These are phyloP conservation scores for Paramecium caudatum DNA, from an alignment of 73 alveolate species.

Conservation along the genomic window DNA sequence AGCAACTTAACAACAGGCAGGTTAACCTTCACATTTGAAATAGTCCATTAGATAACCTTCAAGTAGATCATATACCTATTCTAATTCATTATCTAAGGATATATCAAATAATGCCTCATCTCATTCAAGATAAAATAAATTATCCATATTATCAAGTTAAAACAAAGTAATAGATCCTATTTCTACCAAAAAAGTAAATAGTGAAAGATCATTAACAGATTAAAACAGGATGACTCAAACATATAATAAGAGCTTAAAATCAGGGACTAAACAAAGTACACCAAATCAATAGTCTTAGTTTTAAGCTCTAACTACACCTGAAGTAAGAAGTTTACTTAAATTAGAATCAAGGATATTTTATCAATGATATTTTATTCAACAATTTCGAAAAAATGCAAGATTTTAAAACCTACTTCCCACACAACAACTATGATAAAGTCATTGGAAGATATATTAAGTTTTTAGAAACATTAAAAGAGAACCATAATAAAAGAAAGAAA, in stretches of 20 bases:
- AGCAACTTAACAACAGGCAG: neutral
- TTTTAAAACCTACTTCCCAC: slow-evolving; percentile 7
- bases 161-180: neutral
- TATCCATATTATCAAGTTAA: slow-evolving; percentile 7
- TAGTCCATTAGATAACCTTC: slow-evolving; percentile 31
- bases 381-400: slow-evolving; percentile 55
- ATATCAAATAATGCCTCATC: slow-evolving; percentile 34
- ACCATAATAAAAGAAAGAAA: neutral
- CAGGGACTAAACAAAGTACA: slow-evolving; percentile 37
- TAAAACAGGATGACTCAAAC: neutral
- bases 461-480: neutral
- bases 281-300: slow-evolving; percentile 46
- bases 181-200: neutral
- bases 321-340: neutral
- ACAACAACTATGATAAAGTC: slow-evolving; percentile 25
- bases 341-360: slow-evolving; percentile 41
- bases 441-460: neutral
- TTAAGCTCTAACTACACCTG: slow-evolving; percentile 20
- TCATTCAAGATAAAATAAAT: neutral
- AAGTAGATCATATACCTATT: slow-evolving; percentile 36
- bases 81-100: slow-evolving; percentile 56
- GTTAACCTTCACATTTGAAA: neutral
- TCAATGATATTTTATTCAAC: slow-evolving; percentile 20
- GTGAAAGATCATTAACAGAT: slow-evolving; percentile 5
- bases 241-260: slow-evolving; percentile 7